A percentile compares a stretch with the other conserved stretches of the same genome.
phyloP scores from a whole-genome alignment of 306 rosid species.

The Prinsepia uniflora region DNA sequence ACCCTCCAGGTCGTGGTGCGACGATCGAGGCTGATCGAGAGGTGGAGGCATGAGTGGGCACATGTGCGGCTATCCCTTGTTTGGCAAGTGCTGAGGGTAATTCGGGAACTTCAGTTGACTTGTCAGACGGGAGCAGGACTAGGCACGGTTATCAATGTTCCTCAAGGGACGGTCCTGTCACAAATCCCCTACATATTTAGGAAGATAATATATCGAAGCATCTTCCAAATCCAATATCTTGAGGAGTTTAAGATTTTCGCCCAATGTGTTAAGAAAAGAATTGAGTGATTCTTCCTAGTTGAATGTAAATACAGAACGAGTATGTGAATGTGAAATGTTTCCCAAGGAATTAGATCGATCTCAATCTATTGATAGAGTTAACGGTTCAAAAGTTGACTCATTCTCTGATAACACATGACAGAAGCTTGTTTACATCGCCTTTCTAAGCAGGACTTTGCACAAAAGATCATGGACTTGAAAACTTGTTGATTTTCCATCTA shows the following conservation, averaged over 20 bases:
- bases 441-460: conserved; percentile 2
- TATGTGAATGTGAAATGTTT: too few relatives aligned
- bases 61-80: too few relatives aligned
- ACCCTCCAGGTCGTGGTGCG: too few relatives aligned
- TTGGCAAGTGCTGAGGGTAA: too few relatives aligned
- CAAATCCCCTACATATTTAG: background rate
- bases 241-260: background rate
- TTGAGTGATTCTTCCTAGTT: background rate
- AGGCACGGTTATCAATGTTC: too few relatives aligned
- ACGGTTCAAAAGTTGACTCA: background rate
- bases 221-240: conserved; percentile 17
- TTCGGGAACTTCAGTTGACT: too few relatives aligned
- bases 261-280: background rate
- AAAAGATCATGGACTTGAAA: conserved; percentile 20
- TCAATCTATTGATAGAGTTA: background rate
- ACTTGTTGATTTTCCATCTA: background rate
- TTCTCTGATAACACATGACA: background rate
- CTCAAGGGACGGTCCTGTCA: too few relatives aligned
- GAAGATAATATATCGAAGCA: conserved; percentile 20
- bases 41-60: too few relatives aligned
- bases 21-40: too few relatives aligned
- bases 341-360: too few relatives aligned
- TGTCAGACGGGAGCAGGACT: too few relatives aligned
- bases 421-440: background rate
- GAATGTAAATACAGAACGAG: conserved; percentile 11